Base-by-base conservation (phyloP, 108 stramenopile species). In the Cyclostephanos invisitatus region DNA sequence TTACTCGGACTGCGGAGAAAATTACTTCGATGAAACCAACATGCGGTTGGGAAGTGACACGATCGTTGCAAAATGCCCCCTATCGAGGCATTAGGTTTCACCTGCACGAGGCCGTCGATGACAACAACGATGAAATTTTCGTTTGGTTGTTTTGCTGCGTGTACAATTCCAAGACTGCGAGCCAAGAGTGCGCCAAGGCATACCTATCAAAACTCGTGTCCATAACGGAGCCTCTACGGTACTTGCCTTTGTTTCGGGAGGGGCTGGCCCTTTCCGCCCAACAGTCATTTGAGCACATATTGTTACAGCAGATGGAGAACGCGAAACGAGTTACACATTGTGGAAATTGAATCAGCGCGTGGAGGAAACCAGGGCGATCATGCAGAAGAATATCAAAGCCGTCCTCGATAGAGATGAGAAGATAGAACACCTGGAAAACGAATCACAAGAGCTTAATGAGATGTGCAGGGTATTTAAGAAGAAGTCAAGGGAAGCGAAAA, bases 231-330 rank as follows among this genome's bases (percentile, higher is more conserved):
- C 60, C 80, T 21, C 75, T 74, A 15, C 78, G 90, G 20, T 81
- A 76, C 24, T 48, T 71, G 42, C 54, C 71, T 8, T 89, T 83
- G 90, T 83, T 80, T 51, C 64, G 70, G 12, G 73, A 79, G 35
- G 87, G 88, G 5, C 49, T 44, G 6, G 24, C 63, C 0, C 63
- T 85, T 20, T 82, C 81, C 0, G 83, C 79, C 17, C 90, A 91
- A 74, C 62, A 27, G 25, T 75, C 75, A 35, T 91, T 91, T 85
- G 87, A 83, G 5, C 85, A 86, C 20, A 86, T 85, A 46, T 62
- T 91, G 8, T 67, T 74, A 20, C 90, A 91, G 59, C 80, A 81
- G 20, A 91, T 91, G 90, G 73, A 86, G 64, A 78, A 84, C 64
- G 83, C 86, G 15, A 51, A 85, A n/a, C 67, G 74, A 56, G 35